Conservation (phyloP, 441 rosid genomes). For the Cnidoscolus chayamansa region DNA sequence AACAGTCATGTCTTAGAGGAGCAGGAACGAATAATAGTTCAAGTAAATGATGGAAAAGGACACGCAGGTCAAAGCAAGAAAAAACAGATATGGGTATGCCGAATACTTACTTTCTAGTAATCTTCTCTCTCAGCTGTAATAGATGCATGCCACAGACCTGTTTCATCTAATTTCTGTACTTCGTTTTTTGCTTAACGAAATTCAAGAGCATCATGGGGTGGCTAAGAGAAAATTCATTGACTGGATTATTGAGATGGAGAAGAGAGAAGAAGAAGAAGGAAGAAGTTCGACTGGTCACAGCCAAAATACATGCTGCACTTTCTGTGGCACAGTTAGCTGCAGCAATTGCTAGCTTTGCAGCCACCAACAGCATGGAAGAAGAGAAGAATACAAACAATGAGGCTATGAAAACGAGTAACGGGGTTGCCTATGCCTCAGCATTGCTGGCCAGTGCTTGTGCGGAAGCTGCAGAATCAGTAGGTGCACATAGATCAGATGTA, state of each 20-base stretch:
- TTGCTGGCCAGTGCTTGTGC: conserved; percentile 21
- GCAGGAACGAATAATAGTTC: background rate
- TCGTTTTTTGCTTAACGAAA: background rate
- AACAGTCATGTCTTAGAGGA: background rate
- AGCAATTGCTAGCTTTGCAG: conserved; percentile 17
- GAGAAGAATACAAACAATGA: background rate
- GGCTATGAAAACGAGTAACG: background rate
- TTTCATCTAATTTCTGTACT: background rate
- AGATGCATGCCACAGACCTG: background rate
- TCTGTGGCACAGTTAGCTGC: conserved; percentile 19
- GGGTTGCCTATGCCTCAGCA: conserved; percentile 15
- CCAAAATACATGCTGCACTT: conserved; percentile 17
- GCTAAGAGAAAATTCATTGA: background rate
- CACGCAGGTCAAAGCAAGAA: background rate
- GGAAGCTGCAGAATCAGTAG: conserved; percentile 18
- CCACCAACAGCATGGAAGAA: conserved; percentile 4
- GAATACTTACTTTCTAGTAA: background rate
- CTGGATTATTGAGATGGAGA: background rate
- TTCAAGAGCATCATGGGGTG: conserved; percentile 9
- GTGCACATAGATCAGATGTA: conserved; percentile 3
- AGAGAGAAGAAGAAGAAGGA: conserved; percentile 16
- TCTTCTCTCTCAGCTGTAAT: background rate
- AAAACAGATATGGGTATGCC: background rate
- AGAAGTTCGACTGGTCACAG: conserved; percentile 12
- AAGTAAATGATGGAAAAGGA: background rate